Conservation (phyloP, 108 stramenopile species). For the Nitzschia palea region DNA sequence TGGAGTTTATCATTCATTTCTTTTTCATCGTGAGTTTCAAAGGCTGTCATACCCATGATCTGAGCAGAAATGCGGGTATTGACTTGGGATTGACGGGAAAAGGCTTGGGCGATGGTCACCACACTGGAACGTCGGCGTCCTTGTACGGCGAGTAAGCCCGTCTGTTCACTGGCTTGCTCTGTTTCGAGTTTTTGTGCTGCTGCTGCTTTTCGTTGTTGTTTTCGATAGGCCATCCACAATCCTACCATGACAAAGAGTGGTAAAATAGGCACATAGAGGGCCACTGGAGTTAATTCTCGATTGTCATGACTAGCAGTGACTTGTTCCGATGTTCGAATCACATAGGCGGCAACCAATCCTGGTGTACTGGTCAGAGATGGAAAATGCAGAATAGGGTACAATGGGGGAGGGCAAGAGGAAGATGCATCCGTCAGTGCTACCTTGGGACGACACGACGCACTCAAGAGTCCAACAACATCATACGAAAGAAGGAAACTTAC, state of each 20-base stretch:
- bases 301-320: slow-evolving; percentile 47
- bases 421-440: no score
- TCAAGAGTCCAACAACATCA: no score
- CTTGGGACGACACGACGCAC: no score
- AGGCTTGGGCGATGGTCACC: slow-evolving; percentile 23
- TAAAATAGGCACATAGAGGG: slow-evolving; percentile 31
- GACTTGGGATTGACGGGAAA: slow-evolving; percentile 22
- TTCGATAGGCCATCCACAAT: background rate
- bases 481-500: slow-evolving; percentile 13
- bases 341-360: slow-evolving; percentile 60
- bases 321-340: slow-evolving; percentile 59
- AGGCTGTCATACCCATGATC: slow-evolving; percentile 20
- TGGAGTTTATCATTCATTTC: background rate
- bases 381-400: background rate
- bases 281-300: slow-evolving; percentile 50
- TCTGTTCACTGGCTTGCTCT: background rate
- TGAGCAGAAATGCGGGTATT: slow-evolving; percentile 24
- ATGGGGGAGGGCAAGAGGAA: no score
- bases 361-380: slow-evolving; percentile 43
- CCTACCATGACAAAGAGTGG: slow-evolving; percentile 14
- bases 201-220: background rate
- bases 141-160: background rate
- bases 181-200: background rate
- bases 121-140: slow-evolving; percentile 34
- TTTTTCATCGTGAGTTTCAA: slow-evolving; percentile 22